Evolutionary conservation across 345 rosid genomes (phyloP), one percentile per base, ranked within the genome.

Genomic region (Acer saccharum): DNA sequence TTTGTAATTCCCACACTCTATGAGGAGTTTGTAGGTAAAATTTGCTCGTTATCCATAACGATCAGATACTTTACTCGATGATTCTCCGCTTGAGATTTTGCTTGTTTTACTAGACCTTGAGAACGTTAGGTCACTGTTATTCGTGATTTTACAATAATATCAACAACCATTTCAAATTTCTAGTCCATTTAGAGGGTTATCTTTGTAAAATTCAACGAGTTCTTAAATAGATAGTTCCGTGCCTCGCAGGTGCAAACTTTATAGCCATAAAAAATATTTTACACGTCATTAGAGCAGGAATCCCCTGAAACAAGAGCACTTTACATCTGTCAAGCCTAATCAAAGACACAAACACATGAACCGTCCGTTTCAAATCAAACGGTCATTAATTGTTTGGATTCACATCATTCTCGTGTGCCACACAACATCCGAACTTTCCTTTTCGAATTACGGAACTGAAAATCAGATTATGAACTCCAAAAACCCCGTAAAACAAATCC

Each of bases 31-130:
- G 2, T 0, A 9, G 10, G 16, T 29, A 70, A 44, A 32, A 27
- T 8, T 62, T 61, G 23, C 46, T 70, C 75, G 23, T 70, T 70
- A 77, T 77, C 80, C 75, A 63, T 50, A 63, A 61, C 69, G 70
- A 69, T 61, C 25, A n/a, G 21, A 69, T 60, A 10, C 62, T 69
- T 76, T 50, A 9, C 66, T 57, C 11, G 35, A 46, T 6, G 46
- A 16, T 10, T 68, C 29, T 25, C 61, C 41, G 12, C 68, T 10
- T 11, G 35, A 13, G 12, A 6, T 21, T 27, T 20, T 43, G 6
- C 44, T 21, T 18, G 6, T 14, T 35, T 11, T 50, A 61, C 43
- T 8, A 1, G 41, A 1, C 68, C 41, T 44, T 61, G 17, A 23
- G 14, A 32, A 13, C 25, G 18, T 27, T 63, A 18, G 29, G 77